A percentile compares a stretch with the other conserved stretches of the same genome.
Evolutionary conservation across 805 yeast genomes (phyloP).

Genomic region (Metschnikowia picachoensis): DNA sequence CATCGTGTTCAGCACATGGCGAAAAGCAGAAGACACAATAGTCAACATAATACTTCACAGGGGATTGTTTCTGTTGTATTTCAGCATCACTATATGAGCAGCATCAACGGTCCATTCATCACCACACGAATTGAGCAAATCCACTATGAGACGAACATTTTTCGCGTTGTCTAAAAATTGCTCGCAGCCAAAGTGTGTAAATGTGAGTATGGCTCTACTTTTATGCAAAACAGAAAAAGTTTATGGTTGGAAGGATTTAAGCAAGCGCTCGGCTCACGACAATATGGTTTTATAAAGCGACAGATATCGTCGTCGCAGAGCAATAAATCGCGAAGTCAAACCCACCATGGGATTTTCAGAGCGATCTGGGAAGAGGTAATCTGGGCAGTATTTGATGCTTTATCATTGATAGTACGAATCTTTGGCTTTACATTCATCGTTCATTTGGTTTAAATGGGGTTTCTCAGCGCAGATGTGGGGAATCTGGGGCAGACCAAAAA

Average conservation of each 20-base stretch:
- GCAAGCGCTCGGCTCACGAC: neutral
- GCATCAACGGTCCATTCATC: constrained; percentile 6
- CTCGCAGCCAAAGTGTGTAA: constrained; percentile 1
- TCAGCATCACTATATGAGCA: constrained; percentile 9
- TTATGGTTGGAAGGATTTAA: neutral
- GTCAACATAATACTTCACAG: constrained; percentile 8
- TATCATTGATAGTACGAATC: neutral
- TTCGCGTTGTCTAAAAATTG: neutral
- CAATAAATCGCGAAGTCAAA: constrained; percentile 28
- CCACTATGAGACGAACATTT: constrained; percentile 9
- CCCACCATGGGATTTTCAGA: constrained; percentile 21
- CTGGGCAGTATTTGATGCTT: neutral
- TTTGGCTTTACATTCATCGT: constrained; percentile 3
- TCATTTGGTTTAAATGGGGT: neutral
- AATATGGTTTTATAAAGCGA: neutral
- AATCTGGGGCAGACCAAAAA: neutral
- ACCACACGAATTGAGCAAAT: constrained; percentile 11
- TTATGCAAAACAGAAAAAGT: neutral
- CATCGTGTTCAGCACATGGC: constrained; percentile 3
- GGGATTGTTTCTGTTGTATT: neutral
- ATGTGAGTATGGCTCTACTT: neutral
- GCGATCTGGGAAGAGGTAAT: constrained; percentile 3
- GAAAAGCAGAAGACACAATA: constrained; percentile 6
- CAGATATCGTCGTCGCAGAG: constrained; percentile 1
- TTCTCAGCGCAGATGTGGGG: neutral